phyloP scores from a whole-genome alignment of 108 stramenopile species.

The Conticribra weissflogii region DNA sequence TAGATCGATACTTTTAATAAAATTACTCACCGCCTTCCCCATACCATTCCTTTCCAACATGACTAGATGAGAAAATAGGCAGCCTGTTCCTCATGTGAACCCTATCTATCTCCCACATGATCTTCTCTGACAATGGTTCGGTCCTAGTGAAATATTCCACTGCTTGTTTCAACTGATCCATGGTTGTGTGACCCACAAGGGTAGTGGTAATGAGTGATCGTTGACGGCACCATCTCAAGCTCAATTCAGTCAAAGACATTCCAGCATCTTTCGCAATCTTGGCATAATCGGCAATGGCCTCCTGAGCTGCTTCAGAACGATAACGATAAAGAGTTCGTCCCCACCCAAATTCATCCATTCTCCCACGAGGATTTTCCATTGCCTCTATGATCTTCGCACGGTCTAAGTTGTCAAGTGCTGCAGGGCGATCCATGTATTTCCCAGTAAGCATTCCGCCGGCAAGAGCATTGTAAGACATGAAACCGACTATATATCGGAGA shows the following conservation, averaged over 20 bases:
- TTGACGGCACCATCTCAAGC: conserved; percentile 81
- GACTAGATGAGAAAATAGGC: conserved; percentile 79
- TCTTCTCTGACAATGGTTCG: conserved; percentile 66
- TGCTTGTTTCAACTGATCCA: conserved; percentile 79
- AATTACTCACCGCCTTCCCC: conserved; percentile 64
- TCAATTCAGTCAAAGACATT: conserved; percentile 82
- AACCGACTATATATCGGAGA: conserved; percentile 61
- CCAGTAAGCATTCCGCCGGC: conserved; percentile 93
- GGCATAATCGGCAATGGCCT: conserved; percentile 77
- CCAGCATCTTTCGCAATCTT: conserved; percentile 73
- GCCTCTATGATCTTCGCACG: conserved; percentile 47
- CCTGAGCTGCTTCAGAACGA: conserved; percentile 75
- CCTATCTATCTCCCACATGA: conserved; percentile 91
- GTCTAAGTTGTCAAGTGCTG: conserved; percentile 72
- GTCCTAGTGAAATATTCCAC: conserved; percentile 68
- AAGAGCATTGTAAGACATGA: conserved; percentile 89
- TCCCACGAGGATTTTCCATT: conserved; percentile 72
- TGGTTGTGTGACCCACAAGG: conserved; percentile 84
- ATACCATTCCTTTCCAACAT: conserved; percentile 86
- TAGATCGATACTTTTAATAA: neutral
- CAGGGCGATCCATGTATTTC: conserved; percentile 79
- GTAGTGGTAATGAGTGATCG: conserved; percentile 80
- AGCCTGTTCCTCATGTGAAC: conserved; percentile 90
- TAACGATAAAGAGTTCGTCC: conserved; percentile 85
- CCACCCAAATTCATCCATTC: conserved; percentile 90